A percentile compares a stretch with the other conserved stretches of the same genome.
Evolutionary conservation across 331 rosid genomes (phyloP).

Genomic region (Spiraea crenata): DNA sequence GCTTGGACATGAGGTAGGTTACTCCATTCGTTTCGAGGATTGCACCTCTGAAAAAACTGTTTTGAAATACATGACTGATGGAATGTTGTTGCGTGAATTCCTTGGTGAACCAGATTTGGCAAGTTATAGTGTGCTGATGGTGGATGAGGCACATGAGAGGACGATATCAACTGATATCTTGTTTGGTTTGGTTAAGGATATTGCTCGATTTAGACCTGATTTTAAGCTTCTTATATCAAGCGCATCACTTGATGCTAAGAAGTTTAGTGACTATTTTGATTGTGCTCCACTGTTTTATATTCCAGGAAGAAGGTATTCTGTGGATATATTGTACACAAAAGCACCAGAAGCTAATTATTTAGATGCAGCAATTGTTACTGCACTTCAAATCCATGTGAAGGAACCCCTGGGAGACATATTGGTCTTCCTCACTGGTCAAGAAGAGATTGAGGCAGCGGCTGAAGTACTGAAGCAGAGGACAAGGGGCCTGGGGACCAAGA

Average conservation of each 20-base stretch:
- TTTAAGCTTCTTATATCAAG: slow-evolving; percentile 86
- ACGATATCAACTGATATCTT: slow-evolving; percentile 90
- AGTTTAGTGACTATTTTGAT: slow-evolving; percentile 86
- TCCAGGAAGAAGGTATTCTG: slow-evolving; percentile 82
- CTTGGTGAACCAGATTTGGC: slow-evolving; percentile 13
- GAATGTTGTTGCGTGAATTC: slow-evolving; percentile 17
- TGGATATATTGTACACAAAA: slow-evolving; percentile 73
- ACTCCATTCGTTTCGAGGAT: background rate
- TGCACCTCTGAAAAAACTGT: slow-evolving; percentile 51
- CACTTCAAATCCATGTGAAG: slow-evolving; percentile 86
- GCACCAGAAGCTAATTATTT: slow-evolving; percentile 94
- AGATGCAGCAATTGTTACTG: slow-evolving; percentile 84
- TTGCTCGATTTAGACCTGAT: slow-evolving; percentile 81
- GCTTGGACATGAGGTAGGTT: background rate
- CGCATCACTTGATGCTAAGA: slow-evolving; percentile 91
- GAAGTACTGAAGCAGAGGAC: slow-evolving; percentile 78
- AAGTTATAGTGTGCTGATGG: slow-evolving; percentile 34
- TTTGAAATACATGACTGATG: slow-evolving; percentile 35
- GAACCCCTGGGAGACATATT: slow-evolving; percentile 82
- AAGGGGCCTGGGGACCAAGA: slow-evolving; percentile 77
- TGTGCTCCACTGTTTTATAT: slow-evolving; percentile 84
- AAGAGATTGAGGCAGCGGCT: slow-evolving; percentile 87
- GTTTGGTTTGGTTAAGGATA: slow-evolving; percentile 92
- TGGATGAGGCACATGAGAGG: slow-evolving; percentile 98
- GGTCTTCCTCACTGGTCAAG: slow-evolving; percentile 90